Percentiles rank a stretch among this genome's conserved stretches.
Evolutionary conservation across 257 asterid genomes (phyloP).

Genomic region (Asclepias syriaca): DNA sequence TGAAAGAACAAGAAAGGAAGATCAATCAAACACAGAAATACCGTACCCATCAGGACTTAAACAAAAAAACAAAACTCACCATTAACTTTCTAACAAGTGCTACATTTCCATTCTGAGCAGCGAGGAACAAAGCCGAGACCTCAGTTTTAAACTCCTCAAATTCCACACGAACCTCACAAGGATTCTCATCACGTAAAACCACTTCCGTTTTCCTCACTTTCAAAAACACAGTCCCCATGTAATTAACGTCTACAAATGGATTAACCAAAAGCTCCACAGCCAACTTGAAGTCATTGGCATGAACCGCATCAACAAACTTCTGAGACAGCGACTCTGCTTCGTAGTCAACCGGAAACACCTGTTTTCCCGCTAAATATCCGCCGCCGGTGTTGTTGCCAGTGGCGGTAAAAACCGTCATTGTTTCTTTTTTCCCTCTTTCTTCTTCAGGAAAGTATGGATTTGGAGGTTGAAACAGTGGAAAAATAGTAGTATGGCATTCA

Average conservation of each 20-base stretch:
- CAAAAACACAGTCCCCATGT: slow-evolving; percentile 56
- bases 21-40: neutral
- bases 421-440: neutral
- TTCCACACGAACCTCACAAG: slow-evolving; percentile 47
- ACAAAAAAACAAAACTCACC: slow-evolving; percentile 23
- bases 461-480: neutral
- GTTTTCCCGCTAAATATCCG: slow-evolving; percentile 20
- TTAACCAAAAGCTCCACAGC: slow-evolving; percentile 43
- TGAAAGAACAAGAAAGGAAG: neutral
- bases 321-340: slow-evolving; percentile 46
- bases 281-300: slow-evolving; percentile 36
- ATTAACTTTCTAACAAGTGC: slow-evolving; percentile 49
- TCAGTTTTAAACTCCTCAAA: slow-evolving; percentile 76
- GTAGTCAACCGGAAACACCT: slow-evolving; percentile 22
- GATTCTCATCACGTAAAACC: slow-evolving; percentile 51
- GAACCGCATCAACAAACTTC: slow-evolving; percentile 53
- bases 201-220: slow-evolving; percentile 53
- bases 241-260: slow-evolving; percentile 51
- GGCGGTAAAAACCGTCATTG: slow-evolving; percentile 16
- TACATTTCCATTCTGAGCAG: slow-evolving; percentile 62
- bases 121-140: slow-evolving; percentile 65
- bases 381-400: slow-evolving; percentile 9
- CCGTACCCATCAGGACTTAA: neutral
- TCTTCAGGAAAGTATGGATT: neutral
- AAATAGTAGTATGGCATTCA: neutral